These are phyloP conservation scores for Penicillium odoratum DNA, from an alignment of 495 filamentous ascomycete genomes.

Conservation along the genomic window DNA sequence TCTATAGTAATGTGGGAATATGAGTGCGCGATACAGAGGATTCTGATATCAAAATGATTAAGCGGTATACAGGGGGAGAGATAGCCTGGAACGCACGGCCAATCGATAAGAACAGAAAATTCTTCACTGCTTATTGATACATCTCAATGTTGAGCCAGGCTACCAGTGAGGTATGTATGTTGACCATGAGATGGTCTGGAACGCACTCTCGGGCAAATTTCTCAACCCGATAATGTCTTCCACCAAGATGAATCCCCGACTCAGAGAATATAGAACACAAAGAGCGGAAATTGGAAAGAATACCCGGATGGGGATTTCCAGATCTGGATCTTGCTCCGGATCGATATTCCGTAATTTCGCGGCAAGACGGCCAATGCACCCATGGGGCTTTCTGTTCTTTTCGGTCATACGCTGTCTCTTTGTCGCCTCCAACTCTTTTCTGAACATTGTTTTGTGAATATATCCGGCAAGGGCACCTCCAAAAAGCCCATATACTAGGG, in stretches of 20 bases:
- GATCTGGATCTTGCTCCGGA: constrained; percentile 15
- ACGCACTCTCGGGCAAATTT: constrained; percentile 29
- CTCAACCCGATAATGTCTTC: constrained; percentile 38
- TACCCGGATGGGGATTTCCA: constrained; percentile 15
- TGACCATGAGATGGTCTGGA: constrained; percentile 27
- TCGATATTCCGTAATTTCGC: constrained; percentile 22
- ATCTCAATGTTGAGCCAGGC: too few relatives aligned
- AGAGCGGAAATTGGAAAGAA: constrained; percentile 15
- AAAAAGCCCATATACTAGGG: constrained; percentile 11
- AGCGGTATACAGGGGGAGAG: too few relatives aligned
- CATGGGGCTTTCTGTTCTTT: too few relatives aligned
- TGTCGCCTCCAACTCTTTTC: neutral
- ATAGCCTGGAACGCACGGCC: too few relatives aligned
- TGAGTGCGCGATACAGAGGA: too few relatives aligned
- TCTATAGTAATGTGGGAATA: too few relatives aligned
- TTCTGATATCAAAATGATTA: too few relatives aligned
- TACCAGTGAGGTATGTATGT: constrained; percentile 24
- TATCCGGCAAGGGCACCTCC: constrained; percentile 1
- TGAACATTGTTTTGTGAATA: neutral
- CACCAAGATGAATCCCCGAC: constrained; percentile 29
- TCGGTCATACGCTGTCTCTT: neutral
- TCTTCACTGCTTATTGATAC: too few relatives aligned
- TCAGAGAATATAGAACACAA: constrained; percentile 21
- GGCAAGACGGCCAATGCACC: constrained; percentile 2
- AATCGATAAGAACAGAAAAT: too few relatives aligned